These are phyloP conservation scores for Suillus spraguei DNA, from an alignment of 768 basidiomycete genomes.

Conservation along the genomic window DNA sequence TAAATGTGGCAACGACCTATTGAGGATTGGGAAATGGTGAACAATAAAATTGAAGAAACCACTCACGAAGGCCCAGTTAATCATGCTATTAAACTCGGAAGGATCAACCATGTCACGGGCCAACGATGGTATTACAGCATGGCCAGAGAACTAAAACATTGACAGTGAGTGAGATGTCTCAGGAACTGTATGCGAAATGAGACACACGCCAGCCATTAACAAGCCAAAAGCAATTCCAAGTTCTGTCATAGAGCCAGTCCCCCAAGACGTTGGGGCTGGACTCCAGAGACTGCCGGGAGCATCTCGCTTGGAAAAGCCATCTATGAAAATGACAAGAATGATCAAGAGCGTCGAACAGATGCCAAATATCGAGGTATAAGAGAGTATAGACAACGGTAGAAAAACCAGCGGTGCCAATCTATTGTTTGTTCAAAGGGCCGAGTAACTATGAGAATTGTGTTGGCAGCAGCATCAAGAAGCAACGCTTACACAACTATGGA, in stretches of 20 bases:
- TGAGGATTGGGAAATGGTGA: background rate
- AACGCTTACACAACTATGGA: constrained; percentile 67
- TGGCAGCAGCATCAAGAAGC: background rate
- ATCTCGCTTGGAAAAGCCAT: constrained; percentile 74
- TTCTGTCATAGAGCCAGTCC: constrained; percentile 52
- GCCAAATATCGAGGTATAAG: constrained; percentile 86
- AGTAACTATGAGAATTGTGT: background rate
- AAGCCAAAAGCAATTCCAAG: constrained; percentile 85
- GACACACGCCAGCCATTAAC: constrained; percentile 85
- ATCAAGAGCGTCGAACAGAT: constrained; percentile 79
- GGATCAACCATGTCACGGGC: constrained; percentile 91
- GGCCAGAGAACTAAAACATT: constrained; percentile 76
- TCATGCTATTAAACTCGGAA: constrained; percentile 76
- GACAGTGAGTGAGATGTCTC: background rate
- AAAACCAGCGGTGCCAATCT: constrained; percentile 83
- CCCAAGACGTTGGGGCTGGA: constrained; percentile 68
- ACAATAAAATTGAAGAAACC: constrained; percentile 4
- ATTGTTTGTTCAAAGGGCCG: constrained; percentile 11
- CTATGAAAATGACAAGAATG: constrained; percentile 75
- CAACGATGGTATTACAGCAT: constrained; percentile 88
- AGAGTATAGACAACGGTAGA: constrained; percentile 82
- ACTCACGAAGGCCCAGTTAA: constrained; percentile 84
- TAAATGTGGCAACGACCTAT: constrained; percentile 62
- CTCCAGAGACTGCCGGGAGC: constrained; percentile 82
- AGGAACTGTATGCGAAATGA: background rate